Percentiles rank a stretch among this genome's conserved stretches.
Evolutionary conservation across 345 rosid species (phyloP).

Genomic region (Eutrema japonicum): DNA sequence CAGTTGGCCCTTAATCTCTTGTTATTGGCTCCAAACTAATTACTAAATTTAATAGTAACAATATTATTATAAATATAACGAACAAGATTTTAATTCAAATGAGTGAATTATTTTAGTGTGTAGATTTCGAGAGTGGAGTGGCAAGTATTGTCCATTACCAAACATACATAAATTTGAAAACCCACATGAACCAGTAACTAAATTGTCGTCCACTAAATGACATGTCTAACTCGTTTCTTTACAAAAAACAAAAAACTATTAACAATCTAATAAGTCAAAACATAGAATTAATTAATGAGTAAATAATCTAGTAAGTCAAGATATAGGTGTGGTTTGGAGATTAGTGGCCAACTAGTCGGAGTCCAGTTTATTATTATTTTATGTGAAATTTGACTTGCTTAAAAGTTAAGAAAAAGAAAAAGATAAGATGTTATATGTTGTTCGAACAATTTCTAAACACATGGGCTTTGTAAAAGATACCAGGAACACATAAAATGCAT

Average conservation of each 20-base stretch:
- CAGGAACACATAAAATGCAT: slow-evolving; percentile 14
- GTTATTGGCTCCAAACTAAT: neutral
- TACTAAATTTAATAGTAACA: neutral
- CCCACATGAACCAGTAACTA: neutral
- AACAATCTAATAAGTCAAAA: neutral
- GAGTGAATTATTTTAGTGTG: too few relatives aligned
- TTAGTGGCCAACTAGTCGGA: slow-evolving; percentile 21
- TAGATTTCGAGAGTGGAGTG: neutral
- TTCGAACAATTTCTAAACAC: neutral
- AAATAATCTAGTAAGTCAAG: neutral
- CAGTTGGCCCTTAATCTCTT: neutral
- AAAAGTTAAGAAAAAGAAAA: neutral
- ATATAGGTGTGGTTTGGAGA: neutral
- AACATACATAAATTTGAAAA: neutral
- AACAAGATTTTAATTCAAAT: too few relatives aligned
- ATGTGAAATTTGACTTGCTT: slow-evolving; percentile 15
- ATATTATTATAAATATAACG: too few relatives aligned
- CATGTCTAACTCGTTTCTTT: neutral
- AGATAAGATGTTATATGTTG: neutral
- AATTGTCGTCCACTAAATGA: neutral
- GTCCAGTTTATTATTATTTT: slow-evolving; percentile 8
- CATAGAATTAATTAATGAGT: neutral
- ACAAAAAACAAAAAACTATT: too few relatives aligned
- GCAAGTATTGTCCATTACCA: slow-evolving; percentile 4
- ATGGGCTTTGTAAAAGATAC: neutral